Percentiles rank a stretch among this genome's conserved stretches.
These are phyloP conservation scores for Penicillium macrosclerotiorum DNA, from an alignment of 495 filamentous ascomycete genomes.

Conservation along the genomic window DNA sequence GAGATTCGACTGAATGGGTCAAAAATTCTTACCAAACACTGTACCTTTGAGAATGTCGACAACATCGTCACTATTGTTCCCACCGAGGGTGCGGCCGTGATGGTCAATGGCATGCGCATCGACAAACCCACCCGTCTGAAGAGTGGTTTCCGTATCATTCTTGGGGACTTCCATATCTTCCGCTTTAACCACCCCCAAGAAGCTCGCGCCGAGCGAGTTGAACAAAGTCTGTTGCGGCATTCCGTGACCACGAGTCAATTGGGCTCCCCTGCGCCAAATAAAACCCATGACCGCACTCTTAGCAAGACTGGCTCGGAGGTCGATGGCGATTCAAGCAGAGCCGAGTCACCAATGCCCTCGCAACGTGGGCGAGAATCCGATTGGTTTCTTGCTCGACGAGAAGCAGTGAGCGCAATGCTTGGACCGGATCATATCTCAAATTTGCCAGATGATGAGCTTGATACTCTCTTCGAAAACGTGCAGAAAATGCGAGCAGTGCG, in stretches of 20 bases:
- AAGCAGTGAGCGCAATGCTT: constrained; percentile 85
- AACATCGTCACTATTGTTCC: constrained; percentile 88
- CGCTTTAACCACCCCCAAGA: constrained; percentile 98
- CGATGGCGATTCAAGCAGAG: constrained; percentile 67
- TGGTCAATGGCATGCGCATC: constrained; percentile 94
- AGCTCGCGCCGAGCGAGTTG: constrained; percentile 86
- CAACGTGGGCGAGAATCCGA: constrained; percentile 75
- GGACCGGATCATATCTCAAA: constrained; percentile 88
- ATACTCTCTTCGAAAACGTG: constrained; percentile 92
- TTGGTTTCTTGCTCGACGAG: constrained; percentile 91
- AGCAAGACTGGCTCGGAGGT: constrained; percentile 73
- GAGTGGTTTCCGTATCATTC: constrained; percentile 90
- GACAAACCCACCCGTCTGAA: constrained; percentile 78
- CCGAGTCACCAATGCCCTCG: constrained; percentile 76
- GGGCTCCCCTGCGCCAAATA: constrained; percentile 63
- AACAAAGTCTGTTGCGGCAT: constrained; percentile 84
- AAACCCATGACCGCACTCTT: constrained; percentile 72
- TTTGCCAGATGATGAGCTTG: constrained; percentile 90
- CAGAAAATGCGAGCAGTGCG: constrained; percentile 82
- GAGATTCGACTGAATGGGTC: constrained; percentile 95
- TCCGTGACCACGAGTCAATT: constrained; percentile 82
- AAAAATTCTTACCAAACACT: constrained; percentile 88
- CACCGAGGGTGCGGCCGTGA: constrained; percentile 84
- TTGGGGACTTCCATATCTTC: constrained; percentile 99
- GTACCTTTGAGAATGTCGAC: constrained; percentile 88